These are phyloP conservation scores for Malus hybrid DNA, from an alignment of 331 rosid genomes.

Conservation along the genomic window DNA sequence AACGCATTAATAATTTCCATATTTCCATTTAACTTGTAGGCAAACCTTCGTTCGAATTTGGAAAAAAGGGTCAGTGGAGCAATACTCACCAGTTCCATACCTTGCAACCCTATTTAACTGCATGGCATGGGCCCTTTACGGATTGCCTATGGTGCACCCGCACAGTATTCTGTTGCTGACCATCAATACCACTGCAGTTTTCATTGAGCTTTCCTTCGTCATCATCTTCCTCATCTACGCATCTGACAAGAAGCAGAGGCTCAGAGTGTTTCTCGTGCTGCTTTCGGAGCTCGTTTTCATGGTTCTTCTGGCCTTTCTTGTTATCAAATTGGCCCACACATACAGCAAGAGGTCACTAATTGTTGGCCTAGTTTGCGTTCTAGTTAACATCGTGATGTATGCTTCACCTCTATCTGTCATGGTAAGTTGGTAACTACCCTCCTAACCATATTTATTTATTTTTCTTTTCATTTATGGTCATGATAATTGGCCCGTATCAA, in stretches of 20 bases:
- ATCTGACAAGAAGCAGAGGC: conserved; percentile 41
- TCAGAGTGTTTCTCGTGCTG: conserved; percentile 30
- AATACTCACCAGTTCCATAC: conserved; percentile 68
- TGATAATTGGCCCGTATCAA: background rate
- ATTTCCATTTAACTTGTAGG: conserved; percentile 17
- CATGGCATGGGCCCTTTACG: conserved; percentile 77
- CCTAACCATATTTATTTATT: background rate
- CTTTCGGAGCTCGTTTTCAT: conserved; percentile 40
- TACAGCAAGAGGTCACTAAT: conserved; percentile 33
- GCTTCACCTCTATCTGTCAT: conserved; percentile 73
- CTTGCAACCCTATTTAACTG: conserved; percentile 76
- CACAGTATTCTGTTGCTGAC: conserved; percentile 55
- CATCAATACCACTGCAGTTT: conserved; percentile 52
- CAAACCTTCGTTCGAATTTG: conserved; percentile 64
- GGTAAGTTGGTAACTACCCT: conserved; percentile 17
- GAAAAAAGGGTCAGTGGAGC: conserved; percentile 70
- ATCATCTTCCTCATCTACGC: conserved; percentile 50
- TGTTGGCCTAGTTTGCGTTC: conserved; percentile 54
- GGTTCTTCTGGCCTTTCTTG: conserved; percentile 21
- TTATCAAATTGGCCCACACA: conserved; percentile 30
- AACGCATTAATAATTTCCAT: background rate
- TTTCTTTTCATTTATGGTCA: background rate
- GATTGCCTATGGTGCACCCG: conserved; percentile 69
- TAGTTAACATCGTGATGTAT: conserved; percentile 77
- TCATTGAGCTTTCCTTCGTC: conserved; percentile 50